phyloP scores from a whole-genome alignment of 225 moss, liverwort and hornwort species.

The Sphagnum tenellum region DNA sequence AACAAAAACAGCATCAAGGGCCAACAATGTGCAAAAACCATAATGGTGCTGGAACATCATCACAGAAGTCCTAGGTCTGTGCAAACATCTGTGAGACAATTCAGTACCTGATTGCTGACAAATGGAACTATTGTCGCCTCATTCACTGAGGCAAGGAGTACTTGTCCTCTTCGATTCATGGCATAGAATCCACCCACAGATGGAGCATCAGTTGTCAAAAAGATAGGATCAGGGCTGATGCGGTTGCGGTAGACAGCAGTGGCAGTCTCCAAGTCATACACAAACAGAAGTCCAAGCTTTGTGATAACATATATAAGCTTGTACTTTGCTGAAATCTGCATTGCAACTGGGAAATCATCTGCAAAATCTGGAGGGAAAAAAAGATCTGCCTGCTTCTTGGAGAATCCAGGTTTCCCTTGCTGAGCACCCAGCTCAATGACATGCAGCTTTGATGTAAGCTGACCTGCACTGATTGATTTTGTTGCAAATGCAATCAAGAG shows the following conservation, averaged over 20 bases:
- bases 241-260: slow-evolving; percentile 98
- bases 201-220: slow-evolving; percentile 94
- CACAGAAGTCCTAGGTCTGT: no score
- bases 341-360: slow-evolving; percentile 97
- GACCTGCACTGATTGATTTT: slow-evolving; percentile 76
- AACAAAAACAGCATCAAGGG: no score
- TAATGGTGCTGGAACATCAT: no score
- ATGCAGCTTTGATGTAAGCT: slow-evolving; percentile 90
- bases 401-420: slow-evolving; percentile 81
- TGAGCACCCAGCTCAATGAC: slow-evolving; percentile 94
- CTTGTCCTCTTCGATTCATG: slow-evolving; percentile 96
- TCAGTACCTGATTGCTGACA: slow-evolving; percentile 84
- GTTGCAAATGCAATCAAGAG: slow-evolving; percentile 82
- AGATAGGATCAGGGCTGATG: slow-evolving; percentile 97
- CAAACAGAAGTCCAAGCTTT: slow-evolving; percentile 95
- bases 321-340: slow-evolving; percentile 99
- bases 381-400: slow-evolving; percentile 93
- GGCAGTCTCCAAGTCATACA: slow-evolving; percentile 96
- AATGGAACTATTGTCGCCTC: slow-evolving; percentile 95
- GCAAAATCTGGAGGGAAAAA: slow-evolving; percentile 99
- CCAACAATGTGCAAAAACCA: no score
- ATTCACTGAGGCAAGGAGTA: slow-evolving; percentile 85
- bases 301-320: slow-evolving; percentile 91
- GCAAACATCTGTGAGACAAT: not conserved
- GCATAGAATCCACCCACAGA: slow-evolving; percentile 94